A percentile compares a stretch with the other conserved stretches of the same genome.
These are phyloP conservation scores for Leccinellum albellum DNA, from an alignment of 768 basidiomycete genomes.

Conservation along the genomic window DNA sequence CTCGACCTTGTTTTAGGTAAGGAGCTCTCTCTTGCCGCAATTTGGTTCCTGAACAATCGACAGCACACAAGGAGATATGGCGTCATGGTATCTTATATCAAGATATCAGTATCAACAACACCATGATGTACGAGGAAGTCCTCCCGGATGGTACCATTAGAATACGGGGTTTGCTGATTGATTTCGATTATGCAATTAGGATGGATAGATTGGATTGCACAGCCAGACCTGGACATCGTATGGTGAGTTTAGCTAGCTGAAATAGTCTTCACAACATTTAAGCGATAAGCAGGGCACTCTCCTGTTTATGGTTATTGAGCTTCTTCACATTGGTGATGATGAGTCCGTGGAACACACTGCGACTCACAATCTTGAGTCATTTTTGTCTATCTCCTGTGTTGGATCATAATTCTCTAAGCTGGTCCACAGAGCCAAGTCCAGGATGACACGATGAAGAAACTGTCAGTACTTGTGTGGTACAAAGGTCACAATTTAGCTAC, in stretches of 20 bases:
- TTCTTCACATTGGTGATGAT: background rate
- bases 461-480: background rate
- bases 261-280: background rate
- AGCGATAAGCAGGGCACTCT: background rate
- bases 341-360: background rate
- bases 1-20: background rate
- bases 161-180: background rate
- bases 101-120: background rate
- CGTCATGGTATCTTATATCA: background rate
- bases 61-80: background rate
- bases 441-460: background rate
- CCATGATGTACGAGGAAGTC: background rate
- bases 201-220: background rate
- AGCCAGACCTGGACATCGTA: background rate
- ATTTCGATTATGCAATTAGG: background rate
- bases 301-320: background rate
- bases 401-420: background rate
- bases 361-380: background rate
- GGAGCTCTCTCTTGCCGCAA: background rate
- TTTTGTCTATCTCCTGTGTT: background rate
- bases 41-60: background rate
- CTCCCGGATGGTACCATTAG: background rate
- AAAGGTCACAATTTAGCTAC: background rate
- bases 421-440: background rate
- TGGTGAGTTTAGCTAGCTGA: background rate